These are phyloP conservation scores for Candida nanaspora DNA, from an alignment of 805 yeast genomes.

Conservation along the genomic window DNA sequence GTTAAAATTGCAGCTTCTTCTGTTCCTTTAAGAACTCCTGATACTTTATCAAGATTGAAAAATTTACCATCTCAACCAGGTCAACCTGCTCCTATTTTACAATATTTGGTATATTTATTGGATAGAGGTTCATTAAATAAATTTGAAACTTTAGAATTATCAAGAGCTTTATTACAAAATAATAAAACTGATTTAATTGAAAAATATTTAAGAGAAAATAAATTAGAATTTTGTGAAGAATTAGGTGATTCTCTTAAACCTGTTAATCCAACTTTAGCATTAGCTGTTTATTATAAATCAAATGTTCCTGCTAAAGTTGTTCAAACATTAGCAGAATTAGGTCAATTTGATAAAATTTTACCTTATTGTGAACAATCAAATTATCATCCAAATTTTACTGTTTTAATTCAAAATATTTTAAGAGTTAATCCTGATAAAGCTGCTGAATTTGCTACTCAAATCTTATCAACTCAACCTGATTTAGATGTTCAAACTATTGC, in stretches of 20 bases:
- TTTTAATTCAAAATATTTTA: constrained; percentile 81
- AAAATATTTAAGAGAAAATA: constrained; percentile 94
- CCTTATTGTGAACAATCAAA: constrained; percentile 90
- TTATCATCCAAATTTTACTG: constrained; percentile 84
- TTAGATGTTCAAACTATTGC: constrained; percentile 82
- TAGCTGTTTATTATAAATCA: constrained; percentile 85
- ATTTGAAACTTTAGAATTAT: constrained; percentile 90
- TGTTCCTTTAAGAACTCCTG: constrained; percentile 86
- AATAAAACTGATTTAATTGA: constrained; percentile 90
- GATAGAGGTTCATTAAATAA: constrained; percentile 91
- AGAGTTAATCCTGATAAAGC: constrained; percentile 97
- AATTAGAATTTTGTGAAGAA: constrained; percentile 92
- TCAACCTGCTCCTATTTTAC: constrained; percentile 86
- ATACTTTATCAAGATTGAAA: constrained; percentile 88
- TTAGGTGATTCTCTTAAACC: constrained; percentile 94
- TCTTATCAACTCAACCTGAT: constrained; percentile 55
- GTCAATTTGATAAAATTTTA: constrained; percentile 91
- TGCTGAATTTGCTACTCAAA: constrained; percentile 89
- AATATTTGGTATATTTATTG: constrained; percentile 83
- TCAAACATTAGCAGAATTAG: constrained; percentile 85
- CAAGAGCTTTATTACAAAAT: constrained; percentile 91
- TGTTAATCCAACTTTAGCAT: constrained; percentile 74
- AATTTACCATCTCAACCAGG: constrained; percentile 90
- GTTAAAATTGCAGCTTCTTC: constrained; percentile 97
- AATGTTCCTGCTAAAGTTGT: constrained; percentile 84